A percentile compares a stretch with the other conserved stretches of the same genome.
Conservation (phyloP, 2,329 filamentous ascomycete genomes). For the Diaporthe ampelina region DNA sequence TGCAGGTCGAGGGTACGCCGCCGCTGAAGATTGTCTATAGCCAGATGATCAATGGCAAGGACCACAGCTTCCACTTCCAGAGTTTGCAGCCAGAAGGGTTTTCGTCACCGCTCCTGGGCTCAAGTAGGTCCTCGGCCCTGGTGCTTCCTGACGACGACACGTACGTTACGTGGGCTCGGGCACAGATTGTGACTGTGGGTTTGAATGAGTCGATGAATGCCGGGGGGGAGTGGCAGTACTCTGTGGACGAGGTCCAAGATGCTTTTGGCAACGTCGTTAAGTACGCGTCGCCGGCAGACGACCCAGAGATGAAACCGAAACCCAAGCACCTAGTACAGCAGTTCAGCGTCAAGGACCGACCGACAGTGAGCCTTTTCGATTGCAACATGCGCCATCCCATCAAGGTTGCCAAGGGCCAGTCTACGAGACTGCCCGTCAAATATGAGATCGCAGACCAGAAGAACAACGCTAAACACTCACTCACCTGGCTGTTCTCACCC, state of each 20-base stretch:
- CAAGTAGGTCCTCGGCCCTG: conserved; percentile 69
- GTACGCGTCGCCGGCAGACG: conserved; percentile 77
- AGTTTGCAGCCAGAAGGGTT: conserved; percentile 93
- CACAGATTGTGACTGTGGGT: conserved; percentile 81
- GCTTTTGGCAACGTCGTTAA: conserved; percentile 88
- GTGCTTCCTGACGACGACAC: conserved; percentile 73
- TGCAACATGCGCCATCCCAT: conserved; percentile 87
- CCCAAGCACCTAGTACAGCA: conserved; percentile 77
- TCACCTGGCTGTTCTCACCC: conserved; percentile 87
- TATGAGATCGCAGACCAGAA: conserved; percentile 74
- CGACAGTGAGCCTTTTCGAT: conserved; percentile 76
- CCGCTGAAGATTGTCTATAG: conserved; percentile 95
- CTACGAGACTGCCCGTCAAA: conserved; percentile 77
- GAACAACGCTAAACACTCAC: conserved; percentile 73
- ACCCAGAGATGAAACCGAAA: conserved; percentile 74
- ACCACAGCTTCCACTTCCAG: conserved; percentile 90
- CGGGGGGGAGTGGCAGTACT: conserved; percentile 88
- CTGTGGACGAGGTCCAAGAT: conserved; percentile 92
- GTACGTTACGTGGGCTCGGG: conserved; percentile 80
- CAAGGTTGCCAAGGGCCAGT: conserved; percentile 83
- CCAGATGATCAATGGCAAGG: conserved; percentile 85
- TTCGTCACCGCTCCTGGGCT: conserved; percentile 79
- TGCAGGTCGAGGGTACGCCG: conserved; percentile 89
- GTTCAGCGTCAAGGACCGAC: conserved; percentile 90
- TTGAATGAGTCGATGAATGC: conserved; percentile 90